phyloP scores from a whole-genome alignment of 306 rosid genomes.

The Lathyrus oleraceus region DNA sequence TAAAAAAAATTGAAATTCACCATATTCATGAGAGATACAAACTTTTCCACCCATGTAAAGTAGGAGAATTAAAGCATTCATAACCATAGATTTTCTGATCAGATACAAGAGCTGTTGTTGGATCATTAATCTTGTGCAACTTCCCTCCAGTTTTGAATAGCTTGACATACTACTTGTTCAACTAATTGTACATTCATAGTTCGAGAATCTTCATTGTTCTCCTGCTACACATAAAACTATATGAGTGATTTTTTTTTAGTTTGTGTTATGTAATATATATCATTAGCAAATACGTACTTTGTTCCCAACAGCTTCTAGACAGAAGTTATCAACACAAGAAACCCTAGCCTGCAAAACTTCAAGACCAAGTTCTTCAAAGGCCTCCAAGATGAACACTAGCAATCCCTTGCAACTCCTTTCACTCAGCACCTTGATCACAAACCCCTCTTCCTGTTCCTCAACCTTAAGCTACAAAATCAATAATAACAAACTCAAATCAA shows the following conservation, averaged over 20 bases:
- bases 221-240: conserved; percentile 36
- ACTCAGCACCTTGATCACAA: conserved; percentile 50
- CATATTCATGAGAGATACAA: not conserved
- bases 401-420: conserved; percentile 53
- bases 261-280: not conserved
- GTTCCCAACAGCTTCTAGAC: conserved; percentile 53
- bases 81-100: not conserved
- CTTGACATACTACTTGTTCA: conserved; percentile 53
- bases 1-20: not conserved
- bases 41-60: not conserved
- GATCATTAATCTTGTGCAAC: conserved; percentile 26
- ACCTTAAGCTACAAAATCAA: conserved; percentile 47
- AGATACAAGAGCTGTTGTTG: conserved; percentile 1
- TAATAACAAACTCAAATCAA: not conserved
- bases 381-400: conserved; percentile 64
- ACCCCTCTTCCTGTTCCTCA: conserved; percentile 45
- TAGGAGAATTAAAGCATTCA: not conserved
- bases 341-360: conserved; percentile 71
- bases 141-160: conserved; percentile 61
- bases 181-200: conserved; percentile 42
- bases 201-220: conserved; percentile 38
- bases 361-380: conserved; percentile 65
- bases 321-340: conserved; percentile 55
- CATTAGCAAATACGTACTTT: conserved; percentile 44
- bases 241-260: not conserved